Evolutionary conservation across 306 rosid genomes (phyloP).

Genomic region (Rubus idaeus): DNA sequence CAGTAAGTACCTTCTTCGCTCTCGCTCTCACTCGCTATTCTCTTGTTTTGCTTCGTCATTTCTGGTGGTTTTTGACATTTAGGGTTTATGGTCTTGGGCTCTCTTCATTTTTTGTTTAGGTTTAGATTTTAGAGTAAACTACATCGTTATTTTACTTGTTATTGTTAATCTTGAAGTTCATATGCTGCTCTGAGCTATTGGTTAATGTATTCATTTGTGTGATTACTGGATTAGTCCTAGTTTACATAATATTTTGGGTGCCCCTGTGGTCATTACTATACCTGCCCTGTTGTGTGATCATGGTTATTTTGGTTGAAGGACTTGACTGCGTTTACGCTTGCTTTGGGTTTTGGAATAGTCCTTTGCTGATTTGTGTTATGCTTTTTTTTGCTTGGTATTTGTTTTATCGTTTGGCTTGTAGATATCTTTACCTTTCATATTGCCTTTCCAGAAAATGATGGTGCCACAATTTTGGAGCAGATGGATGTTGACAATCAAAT

Average conservation of each 20-base stretch:
- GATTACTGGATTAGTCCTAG: not conserved
- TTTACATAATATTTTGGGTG: not conserved
- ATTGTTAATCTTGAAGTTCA: not conserved
- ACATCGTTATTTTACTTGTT: not conserved
- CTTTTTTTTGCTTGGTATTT: too few species aligned
- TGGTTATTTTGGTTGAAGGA: too few species aligned
- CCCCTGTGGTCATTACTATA: not conserved
- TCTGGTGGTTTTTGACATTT: not conserved
- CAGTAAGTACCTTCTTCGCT: constrained; percentile 37
- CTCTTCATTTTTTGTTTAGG: constrained; percentile 2
- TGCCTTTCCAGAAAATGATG: too few species aligned
- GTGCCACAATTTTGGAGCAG: too few species aligned
- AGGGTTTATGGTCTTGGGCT: constrained; percentile 11
- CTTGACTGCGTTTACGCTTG: too few species aligned
- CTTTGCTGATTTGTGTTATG: too few species aligned
- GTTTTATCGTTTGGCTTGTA: too few species aligned
- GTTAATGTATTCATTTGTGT: not conserved
- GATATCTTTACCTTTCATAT: too few species aligned
- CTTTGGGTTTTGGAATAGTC: too few species aligned
- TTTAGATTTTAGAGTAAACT: not conserved
- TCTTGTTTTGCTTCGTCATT: not conserved
- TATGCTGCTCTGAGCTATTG: not conserved
- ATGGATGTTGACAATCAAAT: too few species aligned
- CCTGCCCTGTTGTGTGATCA: constrained; percentile 11
- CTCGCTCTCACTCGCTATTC: too few species aligned